Conservation (phyloP, 352 stramenopile species). For the Aphanomyces euteiches region DNA sequence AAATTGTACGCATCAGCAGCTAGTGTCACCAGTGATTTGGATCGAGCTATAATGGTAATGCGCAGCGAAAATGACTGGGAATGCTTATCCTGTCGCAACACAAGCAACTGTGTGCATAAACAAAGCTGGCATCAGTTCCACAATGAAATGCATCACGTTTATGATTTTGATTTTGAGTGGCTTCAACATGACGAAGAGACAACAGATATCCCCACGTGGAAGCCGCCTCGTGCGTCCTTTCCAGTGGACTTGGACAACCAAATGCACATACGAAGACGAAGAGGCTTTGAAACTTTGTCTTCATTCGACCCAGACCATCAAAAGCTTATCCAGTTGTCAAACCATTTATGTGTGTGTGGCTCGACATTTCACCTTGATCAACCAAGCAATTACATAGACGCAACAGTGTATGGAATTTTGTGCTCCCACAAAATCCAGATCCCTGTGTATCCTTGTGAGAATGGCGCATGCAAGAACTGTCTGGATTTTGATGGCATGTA, state of each 20-base stretch:
- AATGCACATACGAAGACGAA: neutral
- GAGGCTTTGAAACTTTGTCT: neutral
- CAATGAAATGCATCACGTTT: neutral
- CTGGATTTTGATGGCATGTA: neutral
- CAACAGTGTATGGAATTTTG: neutral
- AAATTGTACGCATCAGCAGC: neutral
- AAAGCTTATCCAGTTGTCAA: neutral
- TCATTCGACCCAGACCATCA: neutral
- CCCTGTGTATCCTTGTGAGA: neutral
- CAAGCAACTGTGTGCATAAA: neutral
- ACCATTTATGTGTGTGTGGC: neutral
- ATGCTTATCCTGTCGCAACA: neutral
- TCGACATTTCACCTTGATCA: neutral
- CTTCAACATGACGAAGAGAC: neutral
- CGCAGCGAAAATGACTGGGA: neutral
- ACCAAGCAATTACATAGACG: neutral
- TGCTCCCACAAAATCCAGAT: neutral
- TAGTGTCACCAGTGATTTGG: neutral
- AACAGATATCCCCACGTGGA: neutral
- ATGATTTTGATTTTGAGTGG: neutral
- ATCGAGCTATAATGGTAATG: slow-evolving; percentile 1
- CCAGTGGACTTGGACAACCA: neutral
- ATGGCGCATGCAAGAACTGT: neutral
- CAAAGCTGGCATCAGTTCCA: neutral
- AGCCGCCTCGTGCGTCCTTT: neutral